Evolutionary conservation across 2,329 filamentous ascomycete species (phyloP).

Genomic region (Balansia obtecta): DNA sequence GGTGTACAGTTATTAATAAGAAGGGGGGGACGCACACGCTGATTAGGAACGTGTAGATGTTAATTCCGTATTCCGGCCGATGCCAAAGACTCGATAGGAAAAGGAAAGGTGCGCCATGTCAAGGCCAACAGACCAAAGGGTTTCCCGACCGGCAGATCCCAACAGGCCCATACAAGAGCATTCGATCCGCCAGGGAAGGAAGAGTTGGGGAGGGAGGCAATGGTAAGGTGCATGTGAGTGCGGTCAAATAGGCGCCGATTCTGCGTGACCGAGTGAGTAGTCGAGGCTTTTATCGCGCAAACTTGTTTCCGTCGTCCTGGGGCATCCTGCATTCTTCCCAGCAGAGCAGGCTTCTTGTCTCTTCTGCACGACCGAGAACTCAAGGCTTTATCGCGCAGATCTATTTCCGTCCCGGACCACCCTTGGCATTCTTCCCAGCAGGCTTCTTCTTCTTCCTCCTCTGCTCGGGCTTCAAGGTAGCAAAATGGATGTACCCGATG

Average conservation of each 20-base stretch:
- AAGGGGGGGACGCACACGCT: too few species aligned
- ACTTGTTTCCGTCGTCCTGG: too few species aligned
- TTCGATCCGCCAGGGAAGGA: background rate
- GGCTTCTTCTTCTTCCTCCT: slow-evolving; percentile 31
- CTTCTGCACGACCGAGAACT: background rate
- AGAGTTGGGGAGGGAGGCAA: background rate
- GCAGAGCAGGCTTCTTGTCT: too few species aligned
- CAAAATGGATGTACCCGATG: slow-evolving; percentile 46
- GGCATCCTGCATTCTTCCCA: too few species aligned
- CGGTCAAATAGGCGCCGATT: background rate
- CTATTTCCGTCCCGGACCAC: background rate
- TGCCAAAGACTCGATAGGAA: background rate
- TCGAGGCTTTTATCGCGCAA: too few species aligned
- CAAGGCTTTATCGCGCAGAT: background rate
- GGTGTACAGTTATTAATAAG: background rate
- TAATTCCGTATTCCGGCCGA: background rate
- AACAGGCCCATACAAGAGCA: background rate
- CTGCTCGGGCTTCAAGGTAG: slow-evolving; percentile 49
- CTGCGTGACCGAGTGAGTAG: background rate
- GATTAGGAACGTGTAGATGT: background rate
- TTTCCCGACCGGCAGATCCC: background rate
- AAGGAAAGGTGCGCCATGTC: background rate
- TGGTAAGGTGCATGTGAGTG: background rate
- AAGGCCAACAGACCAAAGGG: background rate
- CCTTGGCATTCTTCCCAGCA: slow-evolving; percentile 1